These are phyloP conservation scores for Neobulgaria alba DNA, from an alignment of 2,329 filamentous ascomycete genomes.

Conservation along the genomic window DNA sequence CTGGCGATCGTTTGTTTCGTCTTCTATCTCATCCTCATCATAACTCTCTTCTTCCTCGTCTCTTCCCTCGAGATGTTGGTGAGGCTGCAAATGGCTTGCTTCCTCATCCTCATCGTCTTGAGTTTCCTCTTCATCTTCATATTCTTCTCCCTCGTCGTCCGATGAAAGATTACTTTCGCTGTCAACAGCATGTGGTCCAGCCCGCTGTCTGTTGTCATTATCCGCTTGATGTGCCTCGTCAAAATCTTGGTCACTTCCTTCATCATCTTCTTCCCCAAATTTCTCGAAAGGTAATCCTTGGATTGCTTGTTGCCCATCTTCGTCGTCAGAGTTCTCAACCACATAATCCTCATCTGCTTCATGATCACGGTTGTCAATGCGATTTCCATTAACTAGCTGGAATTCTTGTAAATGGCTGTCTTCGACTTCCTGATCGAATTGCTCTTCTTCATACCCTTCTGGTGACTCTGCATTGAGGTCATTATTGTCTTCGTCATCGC, in stretches of 20 bases:
- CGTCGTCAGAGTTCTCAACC: background rate
- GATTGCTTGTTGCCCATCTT: background rate
- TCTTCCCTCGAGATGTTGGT: conserved; percentile 1
- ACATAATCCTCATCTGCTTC: background rate
- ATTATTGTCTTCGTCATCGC: conserved; percentile 14
- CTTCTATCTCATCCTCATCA: conserved; percentile 20
- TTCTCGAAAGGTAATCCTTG: too few relatives aligned
- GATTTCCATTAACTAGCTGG: background rate
- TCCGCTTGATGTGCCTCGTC: too few relatives aligned
- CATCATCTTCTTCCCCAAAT: conserved; percentile 1
- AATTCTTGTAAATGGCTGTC: background rate
- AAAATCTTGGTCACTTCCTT: conserved; percentile 3
- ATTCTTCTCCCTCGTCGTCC: conserved; percentile 1
- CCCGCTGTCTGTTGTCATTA: too few relatives aligned
- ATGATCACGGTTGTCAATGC: background rate
- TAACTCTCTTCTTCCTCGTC: conserved; percentile 16
- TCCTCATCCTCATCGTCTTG: conserved; percentile 4
- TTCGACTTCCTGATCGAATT: background rate
- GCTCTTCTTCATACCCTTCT: too few relatives aligned
- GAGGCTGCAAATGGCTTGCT: background rate
- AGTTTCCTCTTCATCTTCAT: conserved; percentile 3
- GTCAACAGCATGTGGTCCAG: too few relatives aligned
- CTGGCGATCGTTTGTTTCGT: conserved; percentile 13
- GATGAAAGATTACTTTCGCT: too few relatives aligned
- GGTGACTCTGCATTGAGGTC: too few relatives aligned